These are phyloP conservation scores for Pichia gijzeniarum DNA, from an alignment of 805 yeast species.

Conservation along the genomic window DNA sequence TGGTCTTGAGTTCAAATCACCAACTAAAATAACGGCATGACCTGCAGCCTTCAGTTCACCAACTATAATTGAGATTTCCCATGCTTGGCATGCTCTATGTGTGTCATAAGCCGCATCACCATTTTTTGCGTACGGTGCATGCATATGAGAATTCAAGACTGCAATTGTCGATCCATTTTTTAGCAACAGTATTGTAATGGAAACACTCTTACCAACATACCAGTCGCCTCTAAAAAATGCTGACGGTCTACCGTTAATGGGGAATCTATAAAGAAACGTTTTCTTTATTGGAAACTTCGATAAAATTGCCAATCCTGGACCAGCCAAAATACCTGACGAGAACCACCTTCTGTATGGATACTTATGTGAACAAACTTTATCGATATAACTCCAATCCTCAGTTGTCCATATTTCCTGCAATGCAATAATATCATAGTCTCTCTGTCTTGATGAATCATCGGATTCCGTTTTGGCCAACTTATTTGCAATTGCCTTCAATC, in stretches of 20 bases:
- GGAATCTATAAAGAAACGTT: slow-evolving; percentile 76
- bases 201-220: slow-evolving; percentile 89
- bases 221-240: slow-evolving; percentile 96
- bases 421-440: slow-evolving; percentile 75
- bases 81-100: slow-evolving; percentile 91
- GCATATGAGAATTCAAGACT: slow-evolving; percentile 88
- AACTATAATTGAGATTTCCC: slow-evolving; percentile 79
- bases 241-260: slow-evolving; percentile 89
- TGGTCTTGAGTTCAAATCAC: slow-evolving; percentile 88
- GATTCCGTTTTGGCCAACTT: slow-evolving; percentile 40
- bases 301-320: slow-evolving; percentile 86
- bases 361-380: slow-evolving; percentile 33
- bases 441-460: slow-evolving; percentile 17
- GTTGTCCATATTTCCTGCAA: slow-evolving; percentile 93
- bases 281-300: slow-evolving; percentile 79
- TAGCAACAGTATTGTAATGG: slow-evolving; percentile 62
- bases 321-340: slow-evolving; percentile 79
- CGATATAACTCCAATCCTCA: slow-evolving; percentile 71
- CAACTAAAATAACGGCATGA: slow-evolving; percentile 81
- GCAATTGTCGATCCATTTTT: slow-evolving; percentile 51
- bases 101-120: slow-evolving; percentile 90
- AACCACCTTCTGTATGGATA: slow-evolving; percentile 67
- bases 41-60: slow-evolving; percentile 62
- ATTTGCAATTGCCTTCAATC: slow-evolving; percentile 72
- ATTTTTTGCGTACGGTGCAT: slow-evolving; percentile 79